Evolutionary conservation across 192 early-diverging fungal species (phyloP), one percentile per base, ranked within the genome.

Genomic region (Coemansia pectinata): DNA sequence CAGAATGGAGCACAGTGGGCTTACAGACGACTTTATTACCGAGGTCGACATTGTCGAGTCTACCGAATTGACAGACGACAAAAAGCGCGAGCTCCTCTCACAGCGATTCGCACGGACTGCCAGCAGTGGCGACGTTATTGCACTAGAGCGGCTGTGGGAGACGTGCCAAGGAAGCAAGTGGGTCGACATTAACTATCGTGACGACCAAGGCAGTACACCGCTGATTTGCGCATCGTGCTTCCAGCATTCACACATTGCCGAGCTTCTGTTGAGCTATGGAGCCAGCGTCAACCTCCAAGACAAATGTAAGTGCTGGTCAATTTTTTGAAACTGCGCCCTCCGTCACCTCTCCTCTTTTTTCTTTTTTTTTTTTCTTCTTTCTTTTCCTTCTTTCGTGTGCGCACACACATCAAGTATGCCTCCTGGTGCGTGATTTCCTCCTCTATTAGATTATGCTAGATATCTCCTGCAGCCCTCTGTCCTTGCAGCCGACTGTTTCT

Each of bases 181-280:
- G 80, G 85, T 94, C 52, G 90, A 91, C 72, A 79, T 96, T 17
- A 87, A 98, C 75, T 87, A 84, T 12, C 85, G 86, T 36, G 96
- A 98, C 76, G 91, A 92, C 58, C 92, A 94, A 67, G 96, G 95
- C 25, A 91, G 87, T 36, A 94, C 91, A 5, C 90, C 93, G 11
- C 85, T 98, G 47, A 93, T 94, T 55, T 95, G 94, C 69, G 91
- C 95, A 2, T 87, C 91, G 36, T 94, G 93, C 65, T 95, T 96
- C 87, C 94, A 93, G 40, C 88, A 95, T 63, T 73, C 84, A 5
- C 85, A 90, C 48, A 86, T 96, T 72, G 91, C 86, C 9, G 76
- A 79, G 61, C 72, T 90, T 45, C 78, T 98, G 19, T 68, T 98
- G 10, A 79, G 86, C 63, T 85, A 87, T 45, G 93, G 92, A 42